phyloP scores from a whole-genome alignment of 2,329 filamentous ascomycete species.

The Cordyceps militaris region DNA sequence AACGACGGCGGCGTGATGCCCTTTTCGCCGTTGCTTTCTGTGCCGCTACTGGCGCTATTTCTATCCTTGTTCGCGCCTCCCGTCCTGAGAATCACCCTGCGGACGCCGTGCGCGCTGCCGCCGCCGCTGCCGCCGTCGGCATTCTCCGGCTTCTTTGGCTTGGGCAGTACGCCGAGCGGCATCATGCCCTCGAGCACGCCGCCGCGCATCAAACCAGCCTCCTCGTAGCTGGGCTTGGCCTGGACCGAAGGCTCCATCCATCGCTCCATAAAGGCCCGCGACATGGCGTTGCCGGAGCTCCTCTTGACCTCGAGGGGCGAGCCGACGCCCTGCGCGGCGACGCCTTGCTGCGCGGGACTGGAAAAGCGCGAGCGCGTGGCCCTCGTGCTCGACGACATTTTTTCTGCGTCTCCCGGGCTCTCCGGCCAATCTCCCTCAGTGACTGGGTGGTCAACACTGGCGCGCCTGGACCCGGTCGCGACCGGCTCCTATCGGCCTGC shows the following conservation, averaged over 20 bases:
- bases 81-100: slow-evolving; percentile 41
- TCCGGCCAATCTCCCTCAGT: slow-evolving; percentile 11
- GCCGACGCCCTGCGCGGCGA: slow-evolving; percentile 17
- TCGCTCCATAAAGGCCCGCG: slow-evolving; percentile 44
- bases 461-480: neutral
- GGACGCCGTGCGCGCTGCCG: slow-evolving; percentile 22
- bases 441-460: neutral
- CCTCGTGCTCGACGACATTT: slow-evolving; percentile 39
- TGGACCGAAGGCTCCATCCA: slow-evolving; percentile 55
- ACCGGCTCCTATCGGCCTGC: neutral
- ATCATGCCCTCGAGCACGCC: slow-evolving; percentile 81
- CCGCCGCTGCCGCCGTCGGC: slow-evolving; percentile 17
- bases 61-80: slow-evolving; percentile 20
- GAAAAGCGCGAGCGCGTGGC: slow-evolving; percentile 50
- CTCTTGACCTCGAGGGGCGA: slow-evolving; percentile 32
- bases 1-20: slow-evolving; percentile 7
- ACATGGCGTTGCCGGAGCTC: slow-evolving; percentile 29
- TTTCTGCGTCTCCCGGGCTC: slow-evolving; percentile 17
- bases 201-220: slow-evolving; percentile 64
- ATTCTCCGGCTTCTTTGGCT: slow-evolving; percentile 35
- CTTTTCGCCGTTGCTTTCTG: slow-evolving; percentile 16
- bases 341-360: slow-evolving; percentile 37
- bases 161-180: slow-evolving; percentile 67
- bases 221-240: slow-evolving; percentile 66
- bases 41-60: slow-evolving; percentile 17